A percentile compares a stretch with the other conserved stretches of the same genome.
These are phyloP conservation scores for Tetrahymena thermophila DNA, from an alignment of 73 alveolate species.

Conservation along the genomic window DNA sequence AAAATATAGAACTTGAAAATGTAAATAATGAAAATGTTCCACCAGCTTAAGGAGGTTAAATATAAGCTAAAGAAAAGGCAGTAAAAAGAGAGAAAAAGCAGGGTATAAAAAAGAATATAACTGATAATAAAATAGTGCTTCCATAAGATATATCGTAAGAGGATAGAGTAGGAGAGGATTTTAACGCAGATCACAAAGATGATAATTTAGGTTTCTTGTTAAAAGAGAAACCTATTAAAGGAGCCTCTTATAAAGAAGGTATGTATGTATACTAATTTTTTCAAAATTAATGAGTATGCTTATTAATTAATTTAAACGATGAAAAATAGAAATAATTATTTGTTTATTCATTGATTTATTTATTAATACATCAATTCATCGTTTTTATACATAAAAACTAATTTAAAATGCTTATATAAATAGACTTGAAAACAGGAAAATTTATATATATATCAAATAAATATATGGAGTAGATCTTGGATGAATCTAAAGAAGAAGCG, in stretches of 20 bases:
- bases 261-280: background rate
- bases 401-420: background rate
- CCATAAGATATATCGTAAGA: background rate
- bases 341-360: too few species aligned
- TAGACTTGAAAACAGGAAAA: background rate
- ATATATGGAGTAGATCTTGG: background rate
- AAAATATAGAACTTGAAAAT: background rate
- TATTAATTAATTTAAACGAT: background rate
- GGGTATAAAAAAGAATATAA: background rate
- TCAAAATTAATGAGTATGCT: background rate
- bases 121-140: background rate
- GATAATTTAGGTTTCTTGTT: background rate
- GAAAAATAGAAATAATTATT: background rate
- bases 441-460: background rate
- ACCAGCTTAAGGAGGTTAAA: background rate
- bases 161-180: background rate
- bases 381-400: too few species aligned
- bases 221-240: background rate
- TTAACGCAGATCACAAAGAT: background rate
- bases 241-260: background rate
- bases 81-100: background rate
- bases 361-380: background rate
- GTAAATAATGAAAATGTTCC: background rate
- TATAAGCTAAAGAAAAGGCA: background rate
- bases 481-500: background rate